phyloP scores from a whole-genome alignment of 768 basidiomycete species.

The Xerocomus spinulosus region DNA sequence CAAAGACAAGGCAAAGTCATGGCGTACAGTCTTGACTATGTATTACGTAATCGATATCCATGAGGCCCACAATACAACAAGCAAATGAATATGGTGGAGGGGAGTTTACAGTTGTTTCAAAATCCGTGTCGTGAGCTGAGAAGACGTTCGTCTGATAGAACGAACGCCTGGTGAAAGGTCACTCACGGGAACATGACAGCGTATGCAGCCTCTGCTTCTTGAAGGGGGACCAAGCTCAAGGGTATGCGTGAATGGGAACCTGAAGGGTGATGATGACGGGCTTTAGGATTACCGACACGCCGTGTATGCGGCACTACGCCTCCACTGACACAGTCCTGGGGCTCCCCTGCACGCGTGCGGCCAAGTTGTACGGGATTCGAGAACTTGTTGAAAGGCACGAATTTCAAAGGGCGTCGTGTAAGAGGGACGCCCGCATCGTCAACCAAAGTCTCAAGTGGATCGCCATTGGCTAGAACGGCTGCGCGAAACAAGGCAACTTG shows the following conservation, averaged over 20 bases:
- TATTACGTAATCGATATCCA: not conserved
- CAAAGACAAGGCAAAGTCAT: not conserved
- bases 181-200: constrained; percentile 26
- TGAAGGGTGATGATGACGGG: not conserved
- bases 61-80: not conserved
- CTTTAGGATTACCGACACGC: not conserved
- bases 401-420: constrained; percentile 24
- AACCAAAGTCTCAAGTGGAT: constrained; percentile 18
- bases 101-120: not conserved
- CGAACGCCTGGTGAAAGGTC: not conserved
- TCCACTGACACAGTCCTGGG: no score
- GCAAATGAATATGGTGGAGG: not conserved
- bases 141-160: constrained; percentile 4
- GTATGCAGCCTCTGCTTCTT: constrained; percentile 27
- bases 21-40: no score
- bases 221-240: constrained; percentile 22
- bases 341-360: not conserved
- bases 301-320: not conserved
- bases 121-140: not conserved
- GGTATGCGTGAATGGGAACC: constrained; percentile 10
- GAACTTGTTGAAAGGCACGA: constrained; percentile 26
- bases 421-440: constrained; percentile 7
- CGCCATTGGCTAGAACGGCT: constrained; percentile 22
- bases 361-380: not conserved
- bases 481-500: constrained; percentile 23